Evolutionary conservation across 306 rosid genomes (phyloP), one percentile per base, ranked within the genome.

Genomic region (Astragalus glycyphyllos): DNA sequence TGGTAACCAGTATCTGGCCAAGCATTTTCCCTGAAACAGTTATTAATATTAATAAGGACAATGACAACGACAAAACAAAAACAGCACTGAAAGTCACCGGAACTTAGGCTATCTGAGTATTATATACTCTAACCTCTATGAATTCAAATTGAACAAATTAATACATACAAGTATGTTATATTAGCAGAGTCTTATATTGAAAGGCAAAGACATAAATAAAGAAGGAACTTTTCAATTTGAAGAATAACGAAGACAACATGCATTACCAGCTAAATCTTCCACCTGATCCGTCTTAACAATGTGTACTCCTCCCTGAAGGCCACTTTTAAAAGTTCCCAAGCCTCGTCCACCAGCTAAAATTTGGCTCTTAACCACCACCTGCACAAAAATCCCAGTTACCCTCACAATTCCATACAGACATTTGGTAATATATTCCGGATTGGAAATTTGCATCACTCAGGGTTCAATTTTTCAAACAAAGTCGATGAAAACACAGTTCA

Each of bases 301-400:
- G 75, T 95, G 99, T 49, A 95, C 99, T 74, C 99, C 99, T 20
- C 97, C 99, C 90, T 89, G 62, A 58, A 95, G 86, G 68, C 99
- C 99, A 42, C 81, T 95, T 77, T 86, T 87, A 74, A 95, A 95
- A 4, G 96, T 95, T 72, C 99, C 99, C 81, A 95, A 71, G 10
- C 99, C 99, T 69, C 99, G 83, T 73, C 99, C 99, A 72, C 99
- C 97, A 10, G 99, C 99, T 87, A 95, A 83, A 77, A 95, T 88
- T 73, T 82, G 86, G 69, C 86, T 82, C 79, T 82, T 82, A 65
- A 82, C 83, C 72, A 82, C 86, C 75, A 82, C 58, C 86, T 82
- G 83, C 83, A 65, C 65, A 76, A 74, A 6, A 70, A 70, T 53
- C 47, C 69, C 71, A 81, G 63, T 87, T 68, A 81, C 73, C 63